Evolutionary conservation across 2,329 filamentous ascomycete genomes (phyloP).

Genomic region (Eutypa lata): DNA sequence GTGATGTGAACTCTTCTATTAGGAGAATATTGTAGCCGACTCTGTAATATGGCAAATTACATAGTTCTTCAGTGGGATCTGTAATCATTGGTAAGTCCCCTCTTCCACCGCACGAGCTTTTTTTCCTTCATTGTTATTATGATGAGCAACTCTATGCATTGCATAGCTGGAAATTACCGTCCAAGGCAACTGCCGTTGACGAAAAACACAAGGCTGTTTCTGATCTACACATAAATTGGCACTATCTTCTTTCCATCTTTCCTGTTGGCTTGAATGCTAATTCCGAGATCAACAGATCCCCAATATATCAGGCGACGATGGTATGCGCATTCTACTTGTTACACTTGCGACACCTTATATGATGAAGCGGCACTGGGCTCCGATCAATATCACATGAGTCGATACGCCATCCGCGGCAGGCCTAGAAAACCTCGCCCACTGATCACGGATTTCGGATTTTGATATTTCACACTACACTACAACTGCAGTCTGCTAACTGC

Average conservation of each 20-base stretch:
- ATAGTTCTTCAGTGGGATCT: too few species aligned
- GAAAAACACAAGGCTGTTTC: slow-evolving; percentile 81
- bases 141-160: slow-evolving; percentile 69
- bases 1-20: too few species aligned
- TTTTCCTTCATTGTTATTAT: too few species aligned
- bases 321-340: slow-evolving; percentile 24
- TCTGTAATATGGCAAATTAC: too few species aligned
- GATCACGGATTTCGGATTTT: slow-evolving; percentile 43
- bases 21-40: too few species aligned
- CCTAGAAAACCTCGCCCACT: slow-evolving; percentile 99
- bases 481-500: background rate
- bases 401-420: slow-evolving; percentile 93
- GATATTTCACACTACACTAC: background rate
- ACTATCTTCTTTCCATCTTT: slow-evolving; percentile 10
- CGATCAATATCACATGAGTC: slow-evolving; percentile 70
- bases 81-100: background rate
- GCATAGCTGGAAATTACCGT: slow-evolving; percentile 95
- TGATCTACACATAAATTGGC: slow-evolving; percentile 57
- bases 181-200: slow-evolving; percentile 72
- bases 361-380: slow-evolving; percentile 99
- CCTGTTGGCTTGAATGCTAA: slow-evolving; percentile 2
- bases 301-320: slow-evolving; percentile 1
- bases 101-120: slow-evolving; percentile 9
- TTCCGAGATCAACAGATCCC: too few species aligned
- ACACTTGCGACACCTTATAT: slow-evolving; percentile 38